Base-by-base conservation (phyloP, 1,284 basidiomycete species). In the Ceratobasidium sp. region DNA sequence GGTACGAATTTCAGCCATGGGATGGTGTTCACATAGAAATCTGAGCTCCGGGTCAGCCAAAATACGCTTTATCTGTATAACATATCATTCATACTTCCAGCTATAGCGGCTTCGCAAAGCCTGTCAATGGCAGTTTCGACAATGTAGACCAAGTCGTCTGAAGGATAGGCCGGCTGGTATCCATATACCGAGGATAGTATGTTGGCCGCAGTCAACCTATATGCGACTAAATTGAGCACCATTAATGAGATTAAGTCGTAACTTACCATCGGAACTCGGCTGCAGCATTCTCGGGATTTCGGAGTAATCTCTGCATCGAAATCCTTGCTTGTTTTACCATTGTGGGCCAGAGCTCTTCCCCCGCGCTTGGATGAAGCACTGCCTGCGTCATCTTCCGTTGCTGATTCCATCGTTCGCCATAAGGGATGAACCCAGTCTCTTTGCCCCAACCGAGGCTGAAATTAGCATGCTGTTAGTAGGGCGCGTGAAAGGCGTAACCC, bases 1-100 rank as follows among this genome's bases (percentile, higher is more conserved):
- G 73, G 78, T 20, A 78, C 38, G 41, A 76, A 54, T 7, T 64
- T 33, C 3, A 78, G 30, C 60, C 71, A 65, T 14, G 50, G 59
- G 4, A 65, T 27, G 14, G 27, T 30, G 27, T 30, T 30, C 27
- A 30, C 27, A 30, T 30, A 30, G 27, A 30, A 30, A 30, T 30
- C 27, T 30, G 27, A 30, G 27, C 27, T 30, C 27, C 27, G 41
- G 46, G 55, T 73, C 60, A 10, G 60, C 69, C 23, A n/a, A 73
- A 30, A 73, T 30, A 73, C 27, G 27, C 10, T 73, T 55, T 73
- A 33, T 3, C 14, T 35, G 20, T 7, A 52, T 33, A 18, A 4
- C 20, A 38, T 54, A 62, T 8, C 18, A 7, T 18, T n/a, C n/a
- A n/a, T 23, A 73, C 70, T 73, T 7, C 35, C 44, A n/a, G 70